phyloP scores from a whole-genome alignment of 2,329 filamentous ascomycete genomes.

The Scedosporium minutisporum region DNA sequence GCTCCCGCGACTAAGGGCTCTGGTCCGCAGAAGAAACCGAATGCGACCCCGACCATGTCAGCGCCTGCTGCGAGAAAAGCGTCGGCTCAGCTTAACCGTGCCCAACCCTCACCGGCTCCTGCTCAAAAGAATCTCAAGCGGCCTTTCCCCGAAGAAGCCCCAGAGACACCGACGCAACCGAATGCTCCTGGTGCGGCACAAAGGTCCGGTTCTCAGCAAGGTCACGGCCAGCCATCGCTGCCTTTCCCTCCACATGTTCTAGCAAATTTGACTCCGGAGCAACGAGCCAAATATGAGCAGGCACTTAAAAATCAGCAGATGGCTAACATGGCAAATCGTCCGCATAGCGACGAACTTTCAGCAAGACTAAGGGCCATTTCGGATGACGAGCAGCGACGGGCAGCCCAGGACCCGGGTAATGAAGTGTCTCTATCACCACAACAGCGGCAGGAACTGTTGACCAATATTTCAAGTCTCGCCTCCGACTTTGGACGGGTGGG shows the following conservation, averaged over 20 bases:
- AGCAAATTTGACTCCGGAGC: slow-evolving; percentile 32
- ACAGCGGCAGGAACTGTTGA: slow-evolving; percentile 32
- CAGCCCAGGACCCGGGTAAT: slow-evolving; percentile 27
- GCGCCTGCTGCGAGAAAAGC: slow-evolving; percentile 8
- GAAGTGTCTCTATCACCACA: slow-evolving; percentile 38
- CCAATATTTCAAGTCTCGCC: slow-evolving; percentile 32
- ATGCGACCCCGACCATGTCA: slow-evolving; percentile 16
- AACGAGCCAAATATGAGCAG: slow-evolving; percentile 34
- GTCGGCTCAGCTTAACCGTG: slow-evolving; percentile 11
- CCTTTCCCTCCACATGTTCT: slow-evolving; percentile 22
- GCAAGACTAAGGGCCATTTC: slow-evolving; percentile 24
- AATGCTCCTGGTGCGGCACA: slow-evolving; percentile 10
- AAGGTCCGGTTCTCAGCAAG: slow-evolving; percentile 20
- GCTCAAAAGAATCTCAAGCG: slow-evolving; percentile 41
- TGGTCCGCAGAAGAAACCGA: slow-evolving; percentile 17
- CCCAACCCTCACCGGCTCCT: slow-evolving; percentile 22
- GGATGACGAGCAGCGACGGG: slow-evolving; percentile 30
- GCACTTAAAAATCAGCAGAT: slow-evolving; percentile 15
- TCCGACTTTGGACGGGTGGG: slow-evolving; percentile 34
- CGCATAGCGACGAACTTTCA: slow-evolving; percentile 5
- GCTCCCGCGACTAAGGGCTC: slow-evolving; percentile 13
- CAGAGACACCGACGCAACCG: slow-evolving; percentile 4
- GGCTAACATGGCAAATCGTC: slow-evolving; percentile 8
- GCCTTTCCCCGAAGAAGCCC: slow-evolving; percentile 34
- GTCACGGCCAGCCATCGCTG: slow-evolving; percentile 9